Base-by-base conservation (phyloP, 306 rosid species). In the Vachellia collinsii region DNA sequence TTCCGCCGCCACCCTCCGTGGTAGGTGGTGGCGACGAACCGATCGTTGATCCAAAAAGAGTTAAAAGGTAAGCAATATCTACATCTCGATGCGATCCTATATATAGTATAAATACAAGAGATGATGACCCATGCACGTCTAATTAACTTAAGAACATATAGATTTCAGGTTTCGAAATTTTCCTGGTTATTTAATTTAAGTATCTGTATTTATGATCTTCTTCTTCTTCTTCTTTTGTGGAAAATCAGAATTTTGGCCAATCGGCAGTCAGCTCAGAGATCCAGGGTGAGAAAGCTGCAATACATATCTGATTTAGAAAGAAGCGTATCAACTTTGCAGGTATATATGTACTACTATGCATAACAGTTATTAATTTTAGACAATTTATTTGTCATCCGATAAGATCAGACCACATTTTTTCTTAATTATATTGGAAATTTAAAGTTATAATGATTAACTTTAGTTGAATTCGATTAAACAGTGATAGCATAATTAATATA, bases 11-110 rank as follows among this genome's bases (percentile, higher is more conserved):
- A 8, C 63, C 70, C 54, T 72, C 86, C 53, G 65, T 72, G 39
- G 68, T 53, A 79, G 69, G 53, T 70, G 41, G 77, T 70, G 84
- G 81, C 20, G 79, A 80, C 13, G 91, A 88, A 67, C 43, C 75
- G n/a, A 11, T 80, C 76, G 42, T 79, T 29, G 99, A 95, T 80
- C 97, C 98, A 58, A 95, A 93, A 78, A 88, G 97, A 90, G 96
- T 95, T 70, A 95, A 95, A 81, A 91, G 99, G 99, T 95, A 89
- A 90, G 79, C 88, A 86, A 74, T 63, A 71, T 68, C 74, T 3
- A 58, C 2, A 29, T 29, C 34, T 29, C 34, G 34, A 29, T 29
- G 34, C 34, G 1, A 29, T 29, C 34, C 34, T 2, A 29, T 16
- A 48, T 70, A 47, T 66, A 39, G 14, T 25, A 65, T 34, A 13